A percentile compares a stretch with the other conserved stretches of the same genome.
Conservation (phyloP, 2,329 filamentous ascomycete species). For the Aspergillus latus region DNA sequence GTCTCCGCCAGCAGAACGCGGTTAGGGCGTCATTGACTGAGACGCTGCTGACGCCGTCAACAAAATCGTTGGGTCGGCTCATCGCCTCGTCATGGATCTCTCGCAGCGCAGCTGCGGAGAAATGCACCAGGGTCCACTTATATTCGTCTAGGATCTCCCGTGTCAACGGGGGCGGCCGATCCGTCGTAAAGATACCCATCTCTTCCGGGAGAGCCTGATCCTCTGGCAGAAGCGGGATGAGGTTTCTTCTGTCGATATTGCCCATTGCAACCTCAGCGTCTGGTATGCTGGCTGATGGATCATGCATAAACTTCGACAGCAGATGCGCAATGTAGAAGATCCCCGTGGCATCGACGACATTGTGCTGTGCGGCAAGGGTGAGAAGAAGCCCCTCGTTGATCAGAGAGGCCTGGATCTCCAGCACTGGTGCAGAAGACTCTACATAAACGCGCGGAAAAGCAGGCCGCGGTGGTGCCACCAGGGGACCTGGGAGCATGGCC, state of each 20-base stretch:
- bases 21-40: constrained; percentile 24
- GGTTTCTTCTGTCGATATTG: constrained; percentile 19
- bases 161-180: background rate
- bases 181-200: constrained; percentile 13
- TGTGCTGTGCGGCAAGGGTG: constrained; percentile 26
- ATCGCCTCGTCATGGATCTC: constrained; percentile 10
- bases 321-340: constrained; percentile 22
- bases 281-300: constrained; percentile 8
- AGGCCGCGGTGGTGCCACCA: constrained; percentile 27
- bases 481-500: constrained; percentile 31
- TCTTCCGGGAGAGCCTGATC: constrained; percentile 16
- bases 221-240: constrained; percentile 19
- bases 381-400: constrained; percentile 27
- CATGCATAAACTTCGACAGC: constrained; percentile 16
- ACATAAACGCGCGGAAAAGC: constrained; percentile 31
- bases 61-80: constrained; percentile 2
- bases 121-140: constrained; percentile 16
- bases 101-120: constrained; percentile 4
- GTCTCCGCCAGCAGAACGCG: constrained; percentile 22
- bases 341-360: constrained; percentile 25
- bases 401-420: constrained; percentile 28
- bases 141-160: constrained; percentile 5
- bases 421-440: constrained; percentile 18
- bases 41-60: constrained; percentile 3
- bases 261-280: constrained; percentile 16